phyloP scores from a whole-genome alignment of 495 filamentous ascomycete species.

The Elasticomyces elasticus region DNA sequence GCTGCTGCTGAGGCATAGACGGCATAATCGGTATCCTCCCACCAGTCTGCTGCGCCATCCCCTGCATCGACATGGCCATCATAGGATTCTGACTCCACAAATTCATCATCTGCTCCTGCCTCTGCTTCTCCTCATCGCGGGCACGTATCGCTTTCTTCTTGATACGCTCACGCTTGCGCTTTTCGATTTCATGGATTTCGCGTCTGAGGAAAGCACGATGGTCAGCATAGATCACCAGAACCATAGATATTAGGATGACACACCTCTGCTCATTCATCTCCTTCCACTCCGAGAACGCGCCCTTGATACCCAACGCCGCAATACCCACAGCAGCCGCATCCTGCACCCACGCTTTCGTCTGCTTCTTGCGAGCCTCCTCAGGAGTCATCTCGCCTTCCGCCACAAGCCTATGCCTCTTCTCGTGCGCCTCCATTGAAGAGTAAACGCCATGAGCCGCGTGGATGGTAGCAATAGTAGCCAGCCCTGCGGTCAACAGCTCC shows the following conservation, averaged over 20 bases:
- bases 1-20: not conserved
- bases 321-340: conserved; percentile 74
- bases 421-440: conserved; percentile 62
- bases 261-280: conserved; percentile 52
- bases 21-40: conserved; percentile 3
- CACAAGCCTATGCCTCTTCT: conserved; percentile 58
- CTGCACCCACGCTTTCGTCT: conserved; percentile 61
- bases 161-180: conserved; percentile 25
- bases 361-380: conserved; percentile 64
- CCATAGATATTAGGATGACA: conserved; percentile 22
- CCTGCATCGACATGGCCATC: conserved; percentile 10
- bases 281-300: conserved; percentile 66
- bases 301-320: conserved; percentile 77
- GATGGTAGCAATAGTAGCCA: conserved; percentile 81
- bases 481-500: conserved; percentile 68
- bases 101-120: conserved; percentile 16
- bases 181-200: conserved; percentile 39
- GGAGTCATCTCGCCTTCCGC: conserved; percentile 62
- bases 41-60: not conserved
- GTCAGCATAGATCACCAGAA: conserved; percentile 6
- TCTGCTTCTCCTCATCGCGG: conserved; percentile 9
- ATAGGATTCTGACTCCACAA: conserved; percentile 12
- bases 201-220: conserved; percentile 13
- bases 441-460: conserved; percentile 77
- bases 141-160: conserved; percentile 16